These are phyloP conservation scores for Stylosanthes scabra DNA, from an alignment of 331 rosid species.

Conservation along the genomic window DNA sequence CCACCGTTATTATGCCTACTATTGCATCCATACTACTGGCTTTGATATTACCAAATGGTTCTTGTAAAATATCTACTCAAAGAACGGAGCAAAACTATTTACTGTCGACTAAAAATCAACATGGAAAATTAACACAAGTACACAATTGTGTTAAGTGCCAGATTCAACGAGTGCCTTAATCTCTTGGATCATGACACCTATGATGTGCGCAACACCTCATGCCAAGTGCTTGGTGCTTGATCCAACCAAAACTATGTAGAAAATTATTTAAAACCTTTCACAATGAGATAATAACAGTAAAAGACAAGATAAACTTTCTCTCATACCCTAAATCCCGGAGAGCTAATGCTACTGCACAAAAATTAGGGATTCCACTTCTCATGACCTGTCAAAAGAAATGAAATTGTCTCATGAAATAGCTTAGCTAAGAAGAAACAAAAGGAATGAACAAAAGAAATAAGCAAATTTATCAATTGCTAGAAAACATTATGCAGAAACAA, in stretches of 20 bases:
- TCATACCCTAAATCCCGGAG: slow-evolving; percentile 94
- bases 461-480: slow-evolving; percentile 16
- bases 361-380: slow-evolving; percentile 98
- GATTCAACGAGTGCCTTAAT: too few species aligned
- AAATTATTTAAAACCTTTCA: slow-evolving; percentile 16
- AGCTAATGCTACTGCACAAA: slow-evolving; percentile 98
- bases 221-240: too few species aligned
- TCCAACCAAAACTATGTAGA: neutral
- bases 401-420: slow-evolving; percentile 15
- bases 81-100: neutral
- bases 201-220: too few species aligned
- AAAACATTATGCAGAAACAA: slow-evolving; percentile 6
- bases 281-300: slow-evolving; percentile 29
- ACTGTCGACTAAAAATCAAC: neutral
- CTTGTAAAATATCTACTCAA: slow-evolving; percentile 20
- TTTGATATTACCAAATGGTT: slow-evolving; percentile 25
- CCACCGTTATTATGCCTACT: slow-evolving; percentile 9
- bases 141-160: neutral
- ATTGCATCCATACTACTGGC: slow-evolving; percentile 10
- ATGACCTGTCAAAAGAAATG: slow-evolving; percentile 69
- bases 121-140: slow-evolving; percentile 15
- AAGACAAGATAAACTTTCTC: slow-evolving; percentile 33
- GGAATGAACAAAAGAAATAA: slow-evolving; percentile 34
- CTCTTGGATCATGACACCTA: too few species aligned
- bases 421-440: slow-evolving; percentile 16